Percentiles rank a stretch among this genome's conserved stretches.
phyloP scores from a whole-genome alignment of 1,139 yeast species.

The Nakaseomyces bracarensis region DNA sequence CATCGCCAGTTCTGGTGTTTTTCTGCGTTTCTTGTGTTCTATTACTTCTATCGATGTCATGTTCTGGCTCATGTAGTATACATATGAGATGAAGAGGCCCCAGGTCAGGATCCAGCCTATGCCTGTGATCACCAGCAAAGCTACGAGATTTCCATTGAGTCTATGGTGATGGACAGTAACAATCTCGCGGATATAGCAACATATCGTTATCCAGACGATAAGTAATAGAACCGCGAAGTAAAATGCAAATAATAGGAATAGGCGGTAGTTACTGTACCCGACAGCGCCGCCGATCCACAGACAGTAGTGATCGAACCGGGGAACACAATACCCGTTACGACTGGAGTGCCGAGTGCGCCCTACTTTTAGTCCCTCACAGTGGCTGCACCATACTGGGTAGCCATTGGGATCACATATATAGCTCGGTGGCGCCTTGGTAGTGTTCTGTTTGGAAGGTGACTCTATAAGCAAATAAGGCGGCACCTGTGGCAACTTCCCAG shows the following conservation, averaged over 20 bases:
- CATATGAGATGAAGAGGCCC: constrained; percentile 35
- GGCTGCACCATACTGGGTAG: constrained; percentile 52
- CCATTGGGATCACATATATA: constrained; percentile 56
- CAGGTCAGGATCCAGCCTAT: constrained; percentile 39
- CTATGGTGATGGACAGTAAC: constrained; percentile 22
- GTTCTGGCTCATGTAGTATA: constrained; percentile 37
- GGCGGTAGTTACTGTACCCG: constrained; percentile 47
- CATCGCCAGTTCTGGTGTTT: constrained; percentile 4
- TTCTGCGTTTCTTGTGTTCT: constrained; percentile 18
- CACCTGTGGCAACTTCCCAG: constrained; percentile 24
- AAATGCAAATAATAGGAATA: constrained; percentile 43
- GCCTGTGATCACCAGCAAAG: constrained; percentile 36
- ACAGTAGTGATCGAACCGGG: constrained; percentile 61
- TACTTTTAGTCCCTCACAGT: constrained; percentile 45
- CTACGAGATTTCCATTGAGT: constrained; percentile 42
- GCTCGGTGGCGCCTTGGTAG: constrained; percentile 37
- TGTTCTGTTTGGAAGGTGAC: constrained; percentile 2
- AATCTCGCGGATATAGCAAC: constrained; percentile 31
- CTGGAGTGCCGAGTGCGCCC: constrained; percentile 52
- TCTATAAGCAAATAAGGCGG: constrained; percentile 20
- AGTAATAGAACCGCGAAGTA: constrained; percentile 34
- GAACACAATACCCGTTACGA: constrained; percentile 40
- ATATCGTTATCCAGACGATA: constrained; percentile 28
- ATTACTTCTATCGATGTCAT: constrained; percentile 40
- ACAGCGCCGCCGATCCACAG: constrained; percentile 52